Evolutionary conservation across 345 rosid species (phyloP).

Genomic region (Syzygium aromaticum): DNA sequence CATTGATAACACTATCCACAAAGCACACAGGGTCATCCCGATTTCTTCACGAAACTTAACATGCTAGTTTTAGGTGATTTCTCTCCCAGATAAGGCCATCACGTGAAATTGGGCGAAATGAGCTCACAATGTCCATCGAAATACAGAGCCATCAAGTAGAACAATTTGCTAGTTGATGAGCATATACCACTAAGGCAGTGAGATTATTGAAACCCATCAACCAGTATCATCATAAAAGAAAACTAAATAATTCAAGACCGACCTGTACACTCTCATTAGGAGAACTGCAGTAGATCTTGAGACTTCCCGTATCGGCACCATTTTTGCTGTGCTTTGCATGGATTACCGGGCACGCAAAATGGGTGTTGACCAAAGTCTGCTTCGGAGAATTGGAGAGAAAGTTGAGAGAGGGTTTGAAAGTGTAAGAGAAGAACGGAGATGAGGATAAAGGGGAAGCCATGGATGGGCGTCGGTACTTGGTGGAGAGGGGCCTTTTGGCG

Average conservation of each 20-base stretch:
- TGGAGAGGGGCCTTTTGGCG: slow-evolving; percentile 26
- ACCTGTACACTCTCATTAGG: background rate
- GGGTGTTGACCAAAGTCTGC: slow-evolving; percentile 16
- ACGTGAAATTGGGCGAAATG: background rate
- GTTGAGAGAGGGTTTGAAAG: slow-evolving; percentile 16
- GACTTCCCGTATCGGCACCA: background rate
- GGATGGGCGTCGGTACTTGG: slow-evolving; percentile 9
- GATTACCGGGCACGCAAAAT: slow-evolving; percentile 9
- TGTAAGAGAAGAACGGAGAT: slow-evolving; percentile 13
- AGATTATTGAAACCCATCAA: background rate
- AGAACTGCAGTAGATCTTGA: background rate
- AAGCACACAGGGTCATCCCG: background rate
- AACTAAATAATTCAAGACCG: background rate
- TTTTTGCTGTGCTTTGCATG: background rate
- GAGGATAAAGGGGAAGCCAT: slow-evolving; percentile 61
- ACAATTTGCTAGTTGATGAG: background rate
- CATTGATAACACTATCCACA: background rate
- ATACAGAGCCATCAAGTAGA: background rate
- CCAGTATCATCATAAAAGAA: background rate
- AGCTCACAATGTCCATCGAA: slow-evolving; percentile 15
- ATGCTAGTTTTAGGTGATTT: background rate
- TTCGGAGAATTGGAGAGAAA: slow-evolving; percentile 11
- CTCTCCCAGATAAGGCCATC: background rate
- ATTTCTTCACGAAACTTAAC: background rate
- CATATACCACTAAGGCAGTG: background rate